Percentiles rank a stretch among this genome's conserved stretches.
Conservation (phyloP, 2,329 filamentous ascomycete species). For the Magnaporthales sp. region DNA sequence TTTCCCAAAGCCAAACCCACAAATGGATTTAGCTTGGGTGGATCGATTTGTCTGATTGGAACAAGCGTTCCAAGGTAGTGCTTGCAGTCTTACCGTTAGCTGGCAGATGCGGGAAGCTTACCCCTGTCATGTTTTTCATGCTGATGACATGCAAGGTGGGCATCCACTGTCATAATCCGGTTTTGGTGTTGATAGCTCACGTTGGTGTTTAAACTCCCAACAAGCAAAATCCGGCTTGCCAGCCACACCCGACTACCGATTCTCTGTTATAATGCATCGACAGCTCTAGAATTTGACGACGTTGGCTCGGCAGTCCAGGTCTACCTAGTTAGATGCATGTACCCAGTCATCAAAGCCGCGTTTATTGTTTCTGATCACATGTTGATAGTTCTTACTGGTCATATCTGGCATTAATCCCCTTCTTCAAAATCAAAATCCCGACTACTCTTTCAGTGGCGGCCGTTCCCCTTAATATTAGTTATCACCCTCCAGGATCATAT, state of each 20-base stretch:
- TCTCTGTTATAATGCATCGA: constrained; percentile 1
- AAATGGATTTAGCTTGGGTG: background rate
- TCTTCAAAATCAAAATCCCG: background rate
- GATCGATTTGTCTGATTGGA: background rate
- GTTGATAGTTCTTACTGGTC: background rate
- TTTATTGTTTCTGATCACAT: background rate
- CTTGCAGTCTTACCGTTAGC: background rate
- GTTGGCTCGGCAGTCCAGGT: background rate
- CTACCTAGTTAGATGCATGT: background rate
- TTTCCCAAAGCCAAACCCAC: background rate
- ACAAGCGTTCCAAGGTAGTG: background rate
- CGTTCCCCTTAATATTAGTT: background rate
- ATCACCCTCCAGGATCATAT: background rate
- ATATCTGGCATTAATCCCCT: background rate
- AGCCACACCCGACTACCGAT: constrained; percentile 1
- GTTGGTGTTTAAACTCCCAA: background rate
- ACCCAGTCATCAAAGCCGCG: background rate
- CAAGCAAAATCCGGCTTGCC: background rate
- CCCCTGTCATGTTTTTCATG: background rate
- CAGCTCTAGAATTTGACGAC: background rate
- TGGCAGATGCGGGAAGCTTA: background rate
- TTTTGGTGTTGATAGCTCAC: background rate
- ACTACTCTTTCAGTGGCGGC: background rate
- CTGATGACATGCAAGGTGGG: background rate
- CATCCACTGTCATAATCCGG: background rate